Conservation (phyloP, 2,329 filamentous ascomycete genomes). For the Botrytis sinoallii region DNA sequence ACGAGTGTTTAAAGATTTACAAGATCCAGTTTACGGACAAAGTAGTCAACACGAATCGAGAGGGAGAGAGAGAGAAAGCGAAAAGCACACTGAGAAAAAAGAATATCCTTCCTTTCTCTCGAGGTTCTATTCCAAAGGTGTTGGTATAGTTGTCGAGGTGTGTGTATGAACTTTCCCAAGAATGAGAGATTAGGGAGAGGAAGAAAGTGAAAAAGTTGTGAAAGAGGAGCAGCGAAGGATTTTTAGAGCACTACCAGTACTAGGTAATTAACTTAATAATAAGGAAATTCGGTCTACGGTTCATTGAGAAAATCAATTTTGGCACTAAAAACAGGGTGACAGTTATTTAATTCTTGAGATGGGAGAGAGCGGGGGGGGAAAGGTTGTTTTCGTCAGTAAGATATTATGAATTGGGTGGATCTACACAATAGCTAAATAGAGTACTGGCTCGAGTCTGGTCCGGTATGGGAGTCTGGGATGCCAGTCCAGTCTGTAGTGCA, state of each 20-base stretch:
- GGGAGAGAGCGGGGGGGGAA: not conserved
- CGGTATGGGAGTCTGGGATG: no score
- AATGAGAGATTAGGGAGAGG: conserved; percentile 11
- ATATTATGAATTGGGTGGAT: not conserved
- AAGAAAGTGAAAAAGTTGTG: not conserved
- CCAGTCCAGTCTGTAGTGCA: not conserved
- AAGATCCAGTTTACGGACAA: not conserved
- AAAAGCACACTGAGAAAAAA: not conserved
- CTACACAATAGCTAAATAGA: not conserved
- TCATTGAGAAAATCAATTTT: not conserved
- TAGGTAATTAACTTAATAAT: not conserved
- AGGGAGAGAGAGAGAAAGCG: no score
- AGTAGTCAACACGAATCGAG: conserved; percentile 2
- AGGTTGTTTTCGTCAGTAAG: conserved; percentile 9
- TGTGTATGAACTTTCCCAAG: conserved; percentile 3
- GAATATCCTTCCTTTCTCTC: not conserved
- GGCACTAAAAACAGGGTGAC: conserved; percentile 4
- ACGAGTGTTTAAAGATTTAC: conserved; percentile 12
- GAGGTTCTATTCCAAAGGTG: conserved; percentile 6
- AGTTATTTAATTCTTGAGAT: not conserved
- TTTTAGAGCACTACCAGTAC: not conserved
- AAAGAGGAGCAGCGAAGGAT: not conserved
- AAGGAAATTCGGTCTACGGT: not conserved
- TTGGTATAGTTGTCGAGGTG: not conserved
- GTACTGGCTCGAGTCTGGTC: not conserved